Evolutionary conservation across 371 early-diverging fungal species (phyloP).

Genomic region (Mortierella sp.): DNA sequence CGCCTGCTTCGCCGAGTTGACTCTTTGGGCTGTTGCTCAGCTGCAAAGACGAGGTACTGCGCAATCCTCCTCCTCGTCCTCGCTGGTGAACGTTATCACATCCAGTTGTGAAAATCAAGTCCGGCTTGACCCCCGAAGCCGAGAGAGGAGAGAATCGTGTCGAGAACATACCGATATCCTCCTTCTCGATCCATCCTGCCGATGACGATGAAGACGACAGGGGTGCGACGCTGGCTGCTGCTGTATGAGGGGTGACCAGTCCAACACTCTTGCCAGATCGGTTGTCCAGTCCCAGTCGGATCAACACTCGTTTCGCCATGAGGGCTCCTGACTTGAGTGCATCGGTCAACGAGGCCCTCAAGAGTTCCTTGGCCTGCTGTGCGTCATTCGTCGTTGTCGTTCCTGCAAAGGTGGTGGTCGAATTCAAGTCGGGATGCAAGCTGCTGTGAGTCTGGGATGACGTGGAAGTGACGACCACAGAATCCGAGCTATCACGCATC

Average conservation of each 20-base stretch:
- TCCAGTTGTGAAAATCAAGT: background rate
- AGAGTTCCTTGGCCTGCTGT: background rate
- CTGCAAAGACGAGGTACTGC: background rate
- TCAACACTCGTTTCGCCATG: background rate
- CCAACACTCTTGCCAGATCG: background rate
- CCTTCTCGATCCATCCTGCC: background rate
- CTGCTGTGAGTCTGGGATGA: background rate
- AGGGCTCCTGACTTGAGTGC: background rate
- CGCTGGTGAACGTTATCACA: background rate
- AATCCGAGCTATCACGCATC: background rate
- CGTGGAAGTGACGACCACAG: background rate
- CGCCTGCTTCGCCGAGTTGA: background rate
- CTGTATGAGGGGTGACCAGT: background rate
- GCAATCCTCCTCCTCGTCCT: background rate
- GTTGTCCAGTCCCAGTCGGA: background rate
- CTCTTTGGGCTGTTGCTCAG: background rate
- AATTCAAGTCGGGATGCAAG: background rate
- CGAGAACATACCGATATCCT: conserved; percentile 5
- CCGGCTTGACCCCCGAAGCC: background rate
- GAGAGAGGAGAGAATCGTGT: conserved; percentile 3
- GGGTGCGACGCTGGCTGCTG: background rate
- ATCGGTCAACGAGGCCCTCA: background rate
- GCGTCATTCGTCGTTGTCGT: background rate
- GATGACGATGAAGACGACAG: background rate
- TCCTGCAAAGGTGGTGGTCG: no score